Evolutionary conservation across 805 yeast species (phyloP).

Genomic region (Starmerella ratchasimensis): DNA sequence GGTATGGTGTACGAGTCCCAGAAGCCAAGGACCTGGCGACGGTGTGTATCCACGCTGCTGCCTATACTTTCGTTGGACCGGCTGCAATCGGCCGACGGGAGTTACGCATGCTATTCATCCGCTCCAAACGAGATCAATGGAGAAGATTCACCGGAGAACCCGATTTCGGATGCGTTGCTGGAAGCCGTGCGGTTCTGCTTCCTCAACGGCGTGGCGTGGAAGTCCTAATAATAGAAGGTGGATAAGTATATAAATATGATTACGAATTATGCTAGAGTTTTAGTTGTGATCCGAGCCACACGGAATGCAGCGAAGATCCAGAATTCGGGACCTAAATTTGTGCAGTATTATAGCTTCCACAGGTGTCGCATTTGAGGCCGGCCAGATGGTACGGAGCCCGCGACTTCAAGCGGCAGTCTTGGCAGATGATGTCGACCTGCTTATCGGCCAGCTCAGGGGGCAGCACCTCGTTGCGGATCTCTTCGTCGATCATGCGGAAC

Average conservation of each 20-base stretch:
- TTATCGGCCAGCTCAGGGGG: constrained; percentile 70
- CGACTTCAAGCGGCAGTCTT: constrained; percentile 78
- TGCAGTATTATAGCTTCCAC: constrained; percentile 70
- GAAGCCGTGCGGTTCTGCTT: constrained; percentile 10
- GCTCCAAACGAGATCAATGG: neutral
- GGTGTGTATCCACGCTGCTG: constrained; percentile 15
- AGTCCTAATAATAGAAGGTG: too few species aligned
- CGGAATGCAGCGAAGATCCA: too few species aligned
- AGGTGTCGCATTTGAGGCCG: constrained; percentile 78
- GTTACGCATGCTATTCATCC: constrained; percentile 3
- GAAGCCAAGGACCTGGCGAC: constrained; percentile 12
- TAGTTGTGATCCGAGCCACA: too few species aligned
- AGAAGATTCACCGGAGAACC: neutral
- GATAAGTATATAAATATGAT: too few species aligned
- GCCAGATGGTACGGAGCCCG: constrained; percentile 64
- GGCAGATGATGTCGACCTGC: constrained; percentile 54
- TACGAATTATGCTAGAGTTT: too few species aligned
- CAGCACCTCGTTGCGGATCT: constrained; percentile 58
- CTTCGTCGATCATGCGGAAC: constrained; percentile 74
- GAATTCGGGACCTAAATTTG: too few species aligned
- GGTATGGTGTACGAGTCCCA: neutral
- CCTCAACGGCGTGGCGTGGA: constrained; percentile 12
- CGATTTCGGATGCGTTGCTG: constrained; percentile 8
- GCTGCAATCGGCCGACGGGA: constrained; percentile 8
- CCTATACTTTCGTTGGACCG: constrained; percentile 12